phyloP scores from a whole-genome alignment of 352 stramenopile species.

The Phytopythium sindhum region DNA sequence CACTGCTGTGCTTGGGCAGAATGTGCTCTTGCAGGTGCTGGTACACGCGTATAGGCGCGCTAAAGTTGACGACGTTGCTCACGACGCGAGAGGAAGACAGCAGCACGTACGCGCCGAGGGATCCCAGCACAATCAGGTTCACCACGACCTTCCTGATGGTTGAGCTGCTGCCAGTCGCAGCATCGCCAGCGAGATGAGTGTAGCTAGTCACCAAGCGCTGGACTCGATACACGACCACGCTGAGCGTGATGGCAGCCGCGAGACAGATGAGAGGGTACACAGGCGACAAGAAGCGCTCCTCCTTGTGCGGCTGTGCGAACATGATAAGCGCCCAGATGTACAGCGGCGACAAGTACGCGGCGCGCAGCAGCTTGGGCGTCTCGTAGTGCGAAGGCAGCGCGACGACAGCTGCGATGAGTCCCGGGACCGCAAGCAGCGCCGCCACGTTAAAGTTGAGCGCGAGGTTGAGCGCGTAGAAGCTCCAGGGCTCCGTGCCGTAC shows the following conservation, averaged over 20 bases:
- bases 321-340: slow-evolving; percentile 94
- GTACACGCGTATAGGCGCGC: slow-evolving; percentile 66
- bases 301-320: slow-evolving; percentile 95
- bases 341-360: slow-evolving; percentile 56
- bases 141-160: slow-evolving; percentile 13
- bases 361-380: slow-evolving; percentile 23
- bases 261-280: slow-evolving; percentile 92
- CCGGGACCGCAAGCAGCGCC: slow-evolving; percentile 58
- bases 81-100: slow-evolving; percentile 55
- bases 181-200: neutral
- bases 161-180: neutral
- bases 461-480: slow-evolving; percentile 96
- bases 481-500: slow-evolving; percentile 94
- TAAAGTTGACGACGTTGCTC: slow-evolving; percentile 74
- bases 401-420: slow-evolving; percentile 19
- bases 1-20: slow-evolving; percentile 33
- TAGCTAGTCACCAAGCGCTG: slow-evolving; percentile 19
- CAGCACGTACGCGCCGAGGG: slow-evolving; percentile 44
- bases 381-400: slow-evolving; percentile 34
- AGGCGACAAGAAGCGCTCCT: slow-evolving; percentile 97
- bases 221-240: slow-evolving; percentile 37
- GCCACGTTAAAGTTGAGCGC: slow-evolving; percentile 95
- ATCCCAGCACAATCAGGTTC: slow-evolving; percentile 34
- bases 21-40: slow-evolving; percentile 58
- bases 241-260: slow-evolving; percentile 69